These are phyloP conservation scores for Suillus spraguei DNA, from an alignment of 768 basidiomycete species.

Conservation along the genomic window DNA sequence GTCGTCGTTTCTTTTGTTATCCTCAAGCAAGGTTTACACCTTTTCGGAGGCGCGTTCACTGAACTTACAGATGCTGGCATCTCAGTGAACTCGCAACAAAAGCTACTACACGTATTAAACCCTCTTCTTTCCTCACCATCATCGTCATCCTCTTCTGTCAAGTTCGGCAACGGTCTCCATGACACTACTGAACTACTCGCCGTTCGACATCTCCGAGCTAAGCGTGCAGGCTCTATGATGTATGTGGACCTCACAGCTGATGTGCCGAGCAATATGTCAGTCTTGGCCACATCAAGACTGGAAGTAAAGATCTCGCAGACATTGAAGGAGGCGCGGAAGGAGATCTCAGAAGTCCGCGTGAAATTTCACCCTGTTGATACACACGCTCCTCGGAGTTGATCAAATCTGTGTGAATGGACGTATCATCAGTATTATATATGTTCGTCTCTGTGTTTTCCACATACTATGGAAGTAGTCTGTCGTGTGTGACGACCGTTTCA, in stretches of 20 bases:
- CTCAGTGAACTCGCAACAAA: conserved; percentile 51
- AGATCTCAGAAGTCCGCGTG: conserved; percentile 73
- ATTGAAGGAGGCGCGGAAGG: conserved; percentile 59
- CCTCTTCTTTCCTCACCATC: conserved; percentile 48
- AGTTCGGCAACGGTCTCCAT: conserved; percentile 13
- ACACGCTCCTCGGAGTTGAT: background rate
- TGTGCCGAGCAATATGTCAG: conserved; percentile 61
- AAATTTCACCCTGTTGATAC: conserved; percentile 53
- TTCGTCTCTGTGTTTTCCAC: no score
- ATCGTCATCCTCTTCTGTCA: conserved; percentile 19
- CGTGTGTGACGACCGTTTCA: conserved; percentile 2
- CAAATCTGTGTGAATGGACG: conserved; percentile 10
- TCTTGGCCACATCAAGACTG: conserved; percentile 57
- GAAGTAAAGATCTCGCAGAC: conserved; percentile 61
- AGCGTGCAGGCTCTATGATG: conserved; percentile 78
- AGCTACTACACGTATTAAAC: conserved; percentile 57
- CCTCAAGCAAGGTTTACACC: conserved; percentile 69
- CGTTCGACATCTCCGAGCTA: conserved; percentile 64
- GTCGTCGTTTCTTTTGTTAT: conserved; percentile 90
- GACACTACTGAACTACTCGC: conserved; percentile 40
- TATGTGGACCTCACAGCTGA: conserved; percentile 81
- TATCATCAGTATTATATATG: background rate
- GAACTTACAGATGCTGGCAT: conserved; percentile 88
- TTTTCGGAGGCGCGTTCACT: conserved; percentile 70
- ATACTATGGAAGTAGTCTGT: background rate